Evolutionary conservation across 2,329 filamentous ascomycete genomes (phyloP).

Genomic region (Lachnellula arida): DNA sequence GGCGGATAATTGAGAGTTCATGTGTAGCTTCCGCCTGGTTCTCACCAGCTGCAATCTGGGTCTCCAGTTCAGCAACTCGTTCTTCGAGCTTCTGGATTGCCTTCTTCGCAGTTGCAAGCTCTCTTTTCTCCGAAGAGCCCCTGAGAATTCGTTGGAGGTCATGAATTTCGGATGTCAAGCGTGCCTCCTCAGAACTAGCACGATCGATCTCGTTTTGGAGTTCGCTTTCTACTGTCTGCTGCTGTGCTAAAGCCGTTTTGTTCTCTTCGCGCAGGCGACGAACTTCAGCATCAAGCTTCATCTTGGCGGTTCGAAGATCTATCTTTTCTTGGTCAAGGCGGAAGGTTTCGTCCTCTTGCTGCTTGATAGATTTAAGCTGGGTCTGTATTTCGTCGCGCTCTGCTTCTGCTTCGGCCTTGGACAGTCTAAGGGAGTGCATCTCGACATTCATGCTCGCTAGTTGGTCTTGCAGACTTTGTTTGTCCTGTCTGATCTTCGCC

Average conservation of each 20-base stretch:
- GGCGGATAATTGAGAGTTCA: conserved; percentile 52
- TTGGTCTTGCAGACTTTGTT: conserved; percentile 59
- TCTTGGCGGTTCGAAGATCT: conserved; percentile 62
- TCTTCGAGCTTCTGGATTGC: conserved; percentile 63
- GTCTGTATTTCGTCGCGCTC: conserved; percentile 64
- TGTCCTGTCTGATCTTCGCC: conserved; percentile 53
- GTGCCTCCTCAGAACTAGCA: conserved; percentile 61
- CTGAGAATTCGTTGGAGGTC: conserved; percentile 43
- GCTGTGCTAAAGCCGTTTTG: conserved; percentile 50
- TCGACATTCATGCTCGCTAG: conserved; percentile 56
- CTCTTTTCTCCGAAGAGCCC: conserved; percentile 38
- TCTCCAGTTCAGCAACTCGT: conserved; percentile 44
- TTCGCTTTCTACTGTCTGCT: conserved; percentile 55
- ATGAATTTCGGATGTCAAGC: conserved; percentile 50
- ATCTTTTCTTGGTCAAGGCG: conserved; percentile 64
- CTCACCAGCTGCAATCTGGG: conserved; percentile 32
- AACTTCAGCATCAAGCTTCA: conserved; percentile 63
- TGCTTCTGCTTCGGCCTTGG: conserved; percentile 53
- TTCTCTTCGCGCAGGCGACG: conserved; percentile 63
- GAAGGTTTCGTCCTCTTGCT: conserved; percentile 54
- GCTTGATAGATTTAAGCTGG: conserved; percentile 51
- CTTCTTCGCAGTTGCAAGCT: conserved; percentile 47
- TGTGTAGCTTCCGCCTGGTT: conserved; percentile 45
- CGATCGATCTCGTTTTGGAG: conserved; percentile 63
- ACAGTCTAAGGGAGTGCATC: conserved; percentile 52